These are phyloP conservation scores for Cenococcum geophilum DNA, from an alignment of 495 filamentous ascomycete genomes.

Conservation along the genomic window DNA sequence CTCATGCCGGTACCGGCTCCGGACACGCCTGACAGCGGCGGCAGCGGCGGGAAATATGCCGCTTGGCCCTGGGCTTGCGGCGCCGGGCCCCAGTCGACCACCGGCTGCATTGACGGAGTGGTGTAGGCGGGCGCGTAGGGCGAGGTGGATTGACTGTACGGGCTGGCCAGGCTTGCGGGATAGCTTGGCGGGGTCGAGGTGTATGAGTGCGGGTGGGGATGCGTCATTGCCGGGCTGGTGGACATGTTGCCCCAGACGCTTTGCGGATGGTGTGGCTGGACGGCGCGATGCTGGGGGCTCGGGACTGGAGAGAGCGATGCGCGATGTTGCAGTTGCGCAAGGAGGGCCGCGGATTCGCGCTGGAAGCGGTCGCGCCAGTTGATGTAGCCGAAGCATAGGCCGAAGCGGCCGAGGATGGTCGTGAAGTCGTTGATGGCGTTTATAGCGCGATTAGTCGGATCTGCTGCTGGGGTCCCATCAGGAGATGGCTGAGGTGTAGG, in stretches of 20 bases:
- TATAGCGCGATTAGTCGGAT: constrained; percentile 27
- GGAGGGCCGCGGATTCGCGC: constrained; percentile 20
- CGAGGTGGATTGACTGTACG: not conserved
- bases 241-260: not conserved
- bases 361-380: constrained; percentile 36
- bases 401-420: constrained; percentile 32
- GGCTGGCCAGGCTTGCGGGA: not conserved
- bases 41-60: not conserved
- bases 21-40: not conserved
- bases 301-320: constrained; percentile 12
- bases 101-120: not conserved
- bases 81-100: not conserved
- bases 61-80: not conserved
- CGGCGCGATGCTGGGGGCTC: constrained; percentile 10
- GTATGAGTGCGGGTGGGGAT: not conserved
- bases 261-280: constrained; percentile 1
- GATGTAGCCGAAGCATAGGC: constrained; percentile 38
- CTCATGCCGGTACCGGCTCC: not conserved
- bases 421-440: constrained; percentile 37
- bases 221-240: not conserved
- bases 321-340: constrained; percentile 25
- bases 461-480: not conserved
- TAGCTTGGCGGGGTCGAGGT: not conserved
- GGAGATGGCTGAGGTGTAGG: constrained; percentile 16
- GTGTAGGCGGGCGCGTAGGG: not conserved